Percentiles rank a stretch among this genome's conserved stretches.
phyloP scores from a whole-genome alignment of 1,139 yeast species.

The Hyphopichia wangnamkhiaoensis region DNA sequence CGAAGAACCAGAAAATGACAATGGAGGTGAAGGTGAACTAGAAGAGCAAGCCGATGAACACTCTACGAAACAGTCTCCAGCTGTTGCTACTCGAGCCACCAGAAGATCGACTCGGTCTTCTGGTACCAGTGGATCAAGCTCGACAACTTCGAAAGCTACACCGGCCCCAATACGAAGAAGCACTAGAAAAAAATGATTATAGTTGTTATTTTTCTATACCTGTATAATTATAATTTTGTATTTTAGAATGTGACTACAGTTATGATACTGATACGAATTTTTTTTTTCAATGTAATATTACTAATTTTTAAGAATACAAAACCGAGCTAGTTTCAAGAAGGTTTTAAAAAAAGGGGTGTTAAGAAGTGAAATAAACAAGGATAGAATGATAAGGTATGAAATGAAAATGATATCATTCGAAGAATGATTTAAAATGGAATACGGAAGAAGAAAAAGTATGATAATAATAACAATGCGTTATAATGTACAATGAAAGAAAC shows the following conservation, averaged over 20 bases:
- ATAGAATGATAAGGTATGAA: not conserved
- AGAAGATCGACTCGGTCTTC: slow-evolving; percentile 27
- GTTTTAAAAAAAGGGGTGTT: not conserved
- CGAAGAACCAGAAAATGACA: slow-evolving; percentile 9
- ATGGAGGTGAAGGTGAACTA: slow-evolving; percentile 7
- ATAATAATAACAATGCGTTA: not conserved
- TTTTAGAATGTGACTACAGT: no score
- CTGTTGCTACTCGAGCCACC: slow-evolving; percentile 12
- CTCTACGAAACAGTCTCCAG: slow-evolving; percentile 10
- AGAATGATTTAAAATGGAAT: not conserved
- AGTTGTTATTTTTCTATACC: no score
- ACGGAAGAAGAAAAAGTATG: not conserved
- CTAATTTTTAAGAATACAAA: no score
- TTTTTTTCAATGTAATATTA: no score
- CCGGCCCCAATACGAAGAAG: slow-evolving; percentile 26
- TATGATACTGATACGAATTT: no score
- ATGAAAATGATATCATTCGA: not conserved
- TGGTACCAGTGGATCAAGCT: slow-evolving; percentile 10
- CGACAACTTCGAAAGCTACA: slow-evolving; percentile 7
- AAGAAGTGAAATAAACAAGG: not conserved
- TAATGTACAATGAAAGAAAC: not conserved
- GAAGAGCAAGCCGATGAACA: slow-evolving; percentile 11
- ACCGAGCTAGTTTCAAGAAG: no score
- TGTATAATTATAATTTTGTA: no score
- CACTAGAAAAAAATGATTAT: slow-evolving; percentile 21